A percentile compares a stretch with the other conserved stretches of the same genome.
phyloP scores from a whole-genome alignment of 2,329 filamentous ascomycete species.

The Penicillium sp. region DNA sequence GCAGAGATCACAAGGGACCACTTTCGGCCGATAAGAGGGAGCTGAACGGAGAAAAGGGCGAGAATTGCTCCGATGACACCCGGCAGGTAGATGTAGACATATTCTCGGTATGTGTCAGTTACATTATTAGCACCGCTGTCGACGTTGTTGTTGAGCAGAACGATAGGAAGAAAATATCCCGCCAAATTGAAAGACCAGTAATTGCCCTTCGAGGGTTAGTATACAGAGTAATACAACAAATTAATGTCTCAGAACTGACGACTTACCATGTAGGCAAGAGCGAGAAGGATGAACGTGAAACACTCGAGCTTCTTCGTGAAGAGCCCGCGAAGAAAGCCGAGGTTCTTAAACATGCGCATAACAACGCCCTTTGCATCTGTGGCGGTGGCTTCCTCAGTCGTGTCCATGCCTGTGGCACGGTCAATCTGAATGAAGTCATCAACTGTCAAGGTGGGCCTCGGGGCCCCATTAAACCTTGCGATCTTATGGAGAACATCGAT shows the following conservation, averaged over 20 bases:
- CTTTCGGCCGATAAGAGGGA: constrained; percentile 14
- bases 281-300: constrained; percentile 11
- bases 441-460: constrained; percentile 9
- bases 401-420: not conserved
- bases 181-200: constrained; percentile 20
- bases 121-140: constrained; percentile 13
- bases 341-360: constrained; percentile 3
- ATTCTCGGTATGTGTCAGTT: constrained; percentile 14
- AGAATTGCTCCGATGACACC: constrained; percentile 16
- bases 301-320: constrained; percentile 7
- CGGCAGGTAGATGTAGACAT: constrained; percentile 18
- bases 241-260: not conserved
- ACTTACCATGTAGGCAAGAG: constrained; percentile 9
- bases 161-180: constrained; percentile 15
- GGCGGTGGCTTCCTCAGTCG: not conserved
- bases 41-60: constrained; percentile 14
- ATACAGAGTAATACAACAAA: not conserved
- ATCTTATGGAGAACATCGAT: constrained; percentile 17
- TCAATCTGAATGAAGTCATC: constrained; percentile 10
- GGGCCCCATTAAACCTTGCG: constrained; percentile 13
- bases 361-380: not conserved
- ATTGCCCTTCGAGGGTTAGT: constrained; percentile 8
- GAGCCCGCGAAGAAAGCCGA: constrained; percentile 1
- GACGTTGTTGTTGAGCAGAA: constrained; percentile 15
- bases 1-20: constrained; percentile 19